Evolutionary conservation across 768 basidiomycete species (phyloP).

Genomic region (Hydnomerulius pinastri): DNA sequence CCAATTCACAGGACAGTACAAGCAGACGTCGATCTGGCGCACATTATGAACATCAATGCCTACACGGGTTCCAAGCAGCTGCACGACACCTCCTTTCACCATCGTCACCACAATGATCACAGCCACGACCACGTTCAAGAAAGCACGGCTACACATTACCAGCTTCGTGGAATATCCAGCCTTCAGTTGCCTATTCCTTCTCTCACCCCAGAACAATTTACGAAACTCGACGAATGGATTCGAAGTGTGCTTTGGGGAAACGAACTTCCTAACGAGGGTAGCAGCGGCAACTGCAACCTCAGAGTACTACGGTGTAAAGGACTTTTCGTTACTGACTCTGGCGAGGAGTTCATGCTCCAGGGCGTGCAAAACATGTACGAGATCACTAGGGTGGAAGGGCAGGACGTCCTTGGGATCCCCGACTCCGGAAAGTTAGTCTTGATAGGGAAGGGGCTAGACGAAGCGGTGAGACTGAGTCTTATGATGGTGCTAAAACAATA

Average conservation of each 20-base stretch:
- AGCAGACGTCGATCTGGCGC: constrained; percentile 70
- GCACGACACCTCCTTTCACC: constrained; percentile 17
- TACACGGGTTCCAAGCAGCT: constrained; percentile 56
- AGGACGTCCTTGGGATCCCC: constrained; percentile 47
- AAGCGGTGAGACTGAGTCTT: constrained; percentile 56
- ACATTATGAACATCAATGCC: constrained; percentile 80
- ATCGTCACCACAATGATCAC: constrained; percentile 35
- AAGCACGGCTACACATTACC: constrained; percentile 54
- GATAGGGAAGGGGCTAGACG: constrained; percentile 79
- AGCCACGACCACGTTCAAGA: constrained; percentile 34
- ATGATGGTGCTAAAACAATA: constrained; percentile 25
- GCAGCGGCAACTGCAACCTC: constrained; percentile 29
- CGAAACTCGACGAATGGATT: constrained; percentile 76
- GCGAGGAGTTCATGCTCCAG: constrained; percentile 76
- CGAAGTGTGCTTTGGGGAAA: constrained; percentile 83
- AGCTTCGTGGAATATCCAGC: constrained; percentile 80
- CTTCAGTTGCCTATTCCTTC: constrained; percentile 69
- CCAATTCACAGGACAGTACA: constrained; percentile 72
- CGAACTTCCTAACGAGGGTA: constrained; percentile 39
- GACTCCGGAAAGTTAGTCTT: constrained; percentile 80
- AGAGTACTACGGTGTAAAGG: constrained; percentile 90
- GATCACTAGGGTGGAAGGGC: constrained; percentile 48
- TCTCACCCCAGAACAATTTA: constrained; percentile 49
- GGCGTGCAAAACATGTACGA: constrained; percentile 94
- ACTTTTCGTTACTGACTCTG: constrained; percentile 56